These are phyloP conservation scores for Amaranthus palmeri DNA, from an alignment of 148 eudicot genomes.

Conservation along the genomic window DNA sequence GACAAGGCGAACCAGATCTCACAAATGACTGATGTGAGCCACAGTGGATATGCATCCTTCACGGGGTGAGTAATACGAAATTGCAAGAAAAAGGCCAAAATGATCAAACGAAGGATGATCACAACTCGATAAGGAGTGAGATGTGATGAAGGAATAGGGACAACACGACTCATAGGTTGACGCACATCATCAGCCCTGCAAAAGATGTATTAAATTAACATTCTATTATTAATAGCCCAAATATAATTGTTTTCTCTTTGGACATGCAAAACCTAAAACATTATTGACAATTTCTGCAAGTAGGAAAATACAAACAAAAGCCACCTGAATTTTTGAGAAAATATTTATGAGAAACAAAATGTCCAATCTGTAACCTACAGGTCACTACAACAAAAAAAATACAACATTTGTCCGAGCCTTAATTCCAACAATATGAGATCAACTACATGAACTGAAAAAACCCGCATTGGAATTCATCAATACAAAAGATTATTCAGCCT, in stretches of 20 bases:
- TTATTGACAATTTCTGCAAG: neutral
- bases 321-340: neutral
- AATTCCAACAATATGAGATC: no score
- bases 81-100: conserved; percentile 87
- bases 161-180: conserved; percentile 88
- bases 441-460: no score
- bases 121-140: conserved; percentile 87
- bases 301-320: neutral
- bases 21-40: conserved; percentile 91
- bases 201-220: conserved; percentile 7
- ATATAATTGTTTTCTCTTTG: neutral
- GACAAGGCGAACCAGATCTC: conserved; percentile 98
- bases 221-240: no score
- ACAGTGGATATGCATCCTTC: conserved; percentile 86
- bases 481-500: no score
- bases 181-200: conserved; percentile 95
- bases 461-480: no score
- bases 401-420: no score
- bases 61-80: conserved; percentile 92
- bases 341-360: neutral
- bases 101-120: conserved; percentile 81
- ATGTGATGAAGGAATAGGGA: conserved; percentile 75
- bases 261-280: neutral
- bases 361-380: no score
- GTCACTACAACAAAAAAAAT: neutral